Percentiles rank a stretch among this genome's conserved stretches.
phyloP scores from a whole-genome alignment of 148 eudicot species.

The Rhododendron ovatum region DNA sequence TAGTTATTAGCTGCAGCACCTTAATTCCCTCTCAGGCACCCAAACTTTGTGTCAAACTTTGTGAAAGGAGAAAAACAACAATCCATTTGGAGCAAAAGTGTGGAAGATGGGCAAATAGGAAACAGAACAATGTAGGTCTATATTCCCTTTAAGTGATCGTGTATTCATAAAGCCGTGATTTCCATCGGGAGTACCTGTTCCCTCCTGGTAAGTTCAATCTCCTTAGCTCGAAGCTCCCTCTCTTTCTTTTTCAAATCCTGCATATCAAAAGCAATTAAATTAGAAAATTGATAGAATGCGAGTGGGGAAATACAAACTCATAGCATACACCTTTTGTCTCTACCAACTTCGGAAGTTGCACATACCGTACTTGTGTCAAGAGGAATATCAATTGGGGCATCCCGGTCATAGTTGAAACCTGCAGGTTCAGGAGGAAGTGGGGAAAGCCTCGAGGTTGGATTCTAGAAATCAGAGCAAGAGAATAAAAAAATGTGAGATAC shows the following conservation, averaged over 20 bases:
- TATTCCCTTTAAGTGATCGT: neutral
- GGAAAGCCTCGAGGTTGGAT: conserved; percentile 45
- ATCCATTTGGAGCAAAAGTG: neutral
- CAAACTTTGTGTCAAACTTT: neutral
- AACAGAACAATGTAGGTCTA: neutral
- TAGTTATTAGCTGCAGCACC: neutral
- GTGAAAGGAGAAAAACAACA: neutral
- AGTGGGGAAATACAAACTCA: neutral
- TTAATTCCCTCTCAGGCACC: neutral
- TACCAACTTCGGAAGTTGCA: neutral
- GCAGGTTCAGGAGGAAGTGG: conserved; percentile 78
- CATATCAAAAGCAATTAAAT: neutral
- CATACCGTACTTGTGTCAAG: conserved; percentile 49
- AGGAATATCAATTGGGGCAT: conserved; percentile 59
- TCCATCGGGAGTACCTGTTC: conserved; percentile 43
- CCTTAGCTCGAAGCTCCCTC: conserved; percentile 67
- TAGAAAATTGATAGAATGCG: neutral
- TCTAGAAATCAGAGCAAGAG: conserved; percentile 25
- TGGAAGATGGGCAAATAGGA: neutral
- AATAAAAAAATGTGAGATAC: neutral
- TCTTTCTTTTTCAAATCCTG: conserved; percentile 58
- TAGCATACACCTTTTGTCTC: neutral
- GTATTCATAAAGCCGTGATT: neutral
- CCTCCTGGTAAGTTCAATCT: conserved; percentile 55
- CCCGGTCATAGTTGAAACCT: conserved; percentile 42